A percentile compares a stretch with the other conserved stretches of the same genome.
These are phyloP conservation scores for Gossypium laxum DNA, from an alignment of 441 rosid genomes.

Conservation along the genomic window DNA sequence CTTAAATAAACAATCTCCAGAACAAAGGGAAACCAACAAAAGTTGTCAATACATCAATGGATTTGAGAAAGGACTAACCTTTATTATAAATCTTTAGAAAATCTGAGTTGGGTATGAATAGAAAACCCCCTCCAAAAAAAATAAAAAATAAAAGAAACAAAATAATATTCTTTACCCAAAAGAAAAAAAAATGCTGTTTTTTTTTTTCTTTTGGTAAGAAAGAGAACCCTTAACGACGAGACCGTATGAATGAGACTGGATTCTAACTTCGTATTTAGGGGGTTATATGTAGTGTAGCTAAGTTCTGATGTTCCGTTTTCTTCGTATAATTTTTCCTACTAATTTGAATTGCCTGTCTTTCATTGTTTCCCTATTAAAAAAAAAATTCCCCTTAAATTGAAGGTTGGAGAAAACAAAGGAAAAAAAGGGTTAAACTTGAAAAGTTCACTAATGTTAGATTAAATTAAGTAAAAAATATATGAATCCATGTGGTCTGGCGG, in stretches of 20 bases:
- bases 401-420: not conserved
- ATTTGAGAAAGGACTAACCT: conserved; percentile 12
- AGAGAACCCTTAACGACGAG: not conserved
- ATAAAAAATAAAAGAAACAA: not conserved
- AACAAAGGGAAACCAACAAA: not conserved
- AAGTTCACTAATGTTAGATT: not conserved
- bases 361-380: not conserved
- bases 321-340: not conserved
- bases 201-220: not conserved
- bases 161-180: conserved; percentile 3
- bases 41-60: not conserved
- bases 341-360: not conserved
- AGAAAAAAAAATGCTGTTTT: not conserved
- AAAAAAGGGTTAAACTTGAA: not conserved
- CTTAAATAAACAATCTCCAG: too few species aligned
- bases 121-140: not conserved
- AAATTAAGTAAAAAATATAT: not conserved
- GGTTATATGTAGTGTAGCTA: not conserved
- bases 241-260: not conserved
- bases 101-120: not conserved
- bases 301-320: conserved; percentile 6
- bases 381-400: not conserved
- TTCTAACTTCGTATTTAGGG: not conserved
- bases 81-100: not conserved
- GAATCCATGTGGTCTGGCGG: not conserved